A percentile compares a stretch with the other conserved stretches of the same genome.
Evolutionary conservation across 805 yeast genomes (phyloP).

Genomic region (Candida maltosa): DNA sequence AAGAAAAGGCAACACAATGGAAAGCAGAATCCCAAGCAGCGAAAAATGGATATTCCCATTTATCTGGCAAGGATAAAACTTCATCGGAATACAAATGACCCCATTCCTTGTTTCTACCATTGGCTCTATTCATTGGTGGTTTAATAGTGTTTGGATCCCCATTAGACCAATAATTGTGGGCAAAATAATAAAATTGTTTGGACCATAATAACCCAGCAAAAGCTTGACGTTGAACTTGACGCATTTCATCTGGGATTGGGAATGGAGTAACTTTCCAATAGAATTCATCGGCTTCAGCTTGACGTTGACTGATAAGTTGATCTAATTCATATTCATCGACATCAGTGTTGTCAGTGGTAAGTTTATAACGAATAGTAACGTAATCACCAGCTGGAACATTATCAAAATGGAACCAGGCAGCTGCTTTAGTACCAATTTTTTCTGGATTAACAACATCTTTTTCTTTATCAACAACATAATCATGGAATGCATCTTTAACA

Average conservation of each 20-base stretch:
- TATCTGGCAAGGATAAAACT: slow-evolving; percentile 85
- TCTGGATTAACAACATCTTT: slow-evolving; percentile 68
- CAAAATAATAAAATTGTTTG: slow-evolving; percentile 84
- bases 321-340: slow-evolving; percentile 78
- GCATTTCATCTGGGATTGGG: slow-evolving; percentile 74
- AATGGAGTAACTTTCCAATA: slow-evolving; percentile 86
- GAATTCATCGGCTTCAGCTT: slow-evolving; percentile 88
- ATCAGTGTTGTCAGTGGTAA: slow-evolving; percentile 44
- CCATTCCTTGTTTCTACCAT: slow-evolving; percentile 89
- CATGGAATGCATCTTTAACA: slow-evolving; percentile 91
- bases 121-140: slow-evolving; percentile 77
- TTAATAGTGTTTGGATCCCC: slow-evolving; percentile 79
- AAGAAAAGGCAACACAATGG: slow-evolving; percentile 89
- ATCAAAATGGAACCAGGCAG: slow-evolving; percentile 81
- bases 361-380: slow-evolving; percentile 78
- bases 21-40: slow-evolving; percentile 98
- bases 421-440: slow-evolving; percentile 72
- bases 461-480: slow-evolving; percentile 61
- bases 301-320: slow-evolving; percentile 61
- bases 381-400: slow-evolving; percentile 82
- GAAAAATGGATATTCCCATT: slow-evolving; percentile 94
- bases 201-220: slow-evolving; percentile 94
- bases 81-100: slow-evolving; percentile 84
- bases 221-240: slow-evolving; percentile 88
- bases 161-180: slow-evolving; percentile 79